phyloP scores from a whole-genome alignment of 305 asterid genomes.

The Stenogyne calaminthoides region DNA sequence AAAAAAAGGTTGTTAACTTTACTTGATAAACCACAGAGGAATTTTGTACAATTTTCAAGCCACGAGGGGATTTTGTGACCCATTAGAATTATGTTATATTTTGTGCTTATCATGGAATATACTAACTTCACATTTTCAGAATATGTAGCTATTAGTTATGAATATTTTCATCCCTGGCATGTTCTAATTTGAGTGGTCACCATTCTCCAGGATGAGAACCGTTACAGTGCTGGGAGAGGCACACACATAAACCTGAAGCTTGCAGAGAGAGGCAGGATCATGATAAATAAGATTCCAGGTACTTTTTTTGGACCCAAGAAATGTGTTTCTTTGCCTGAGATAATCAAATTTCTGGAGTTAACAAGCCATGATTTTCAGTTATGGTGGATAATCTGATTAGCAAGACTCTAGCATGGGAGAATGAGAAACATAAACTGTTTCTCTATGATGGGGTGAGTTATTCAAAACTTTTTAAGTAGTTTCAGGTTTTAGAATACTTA shows the following conservation, averaged over 20 bases:
- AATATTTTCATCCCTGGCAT: slow-evolving; percentile 6
- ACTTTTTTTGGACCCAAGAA: slow-evolving; percentile 17
- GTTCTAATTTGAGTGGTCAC: slow-evolving; percentile 25
- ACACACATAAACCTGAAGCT: slow-evolving; percentile 87
- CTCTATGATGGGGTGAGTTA: slow-evolving; percentile 88
- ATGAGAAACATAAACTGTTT: slow-evolving; percentile 75
- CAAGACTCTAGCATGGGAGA: slow-evolving; percentile 89
- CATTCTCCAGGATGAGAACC: slow-evolving; percentile 64
- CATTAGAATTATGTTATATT: not conserved
- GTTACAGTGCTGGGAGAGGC: slow-evolving; percentile 95
- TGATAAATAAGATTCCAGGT: slow-evolving; percentile 89
- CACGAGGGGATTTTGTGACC: no score
- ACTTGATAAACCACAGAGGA: no score
- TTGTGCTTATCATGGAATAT: slow-evolving; percentile 6
- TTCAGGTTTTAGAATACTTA: slow-evolving; percentile 16
- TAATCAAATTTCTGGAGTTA: slow-evolving; percentile 29
- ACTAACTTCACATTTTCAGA: slow-evolving; percentile 5
- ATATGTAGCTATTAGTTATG: not conserved
- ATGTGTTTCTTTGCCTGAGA: slow-evolving; percentile 19
- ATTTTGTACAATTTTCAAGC: no score
- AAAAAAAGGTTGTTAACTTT: no score
- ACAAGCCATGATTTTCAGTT: slow-evolving; percentile 46
- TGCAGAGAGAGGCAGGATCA: slow-evolving; percentile 88
- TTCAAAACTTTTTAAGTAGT: slow-evolving; percentile 17
- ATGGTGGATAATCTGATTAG: slow-evolving; percentile 76